These are phyloP conservation scores for Vigna nakashimae DNA, from an alignment of 306 rosid species.

Conservation along the genomic window DNA sequence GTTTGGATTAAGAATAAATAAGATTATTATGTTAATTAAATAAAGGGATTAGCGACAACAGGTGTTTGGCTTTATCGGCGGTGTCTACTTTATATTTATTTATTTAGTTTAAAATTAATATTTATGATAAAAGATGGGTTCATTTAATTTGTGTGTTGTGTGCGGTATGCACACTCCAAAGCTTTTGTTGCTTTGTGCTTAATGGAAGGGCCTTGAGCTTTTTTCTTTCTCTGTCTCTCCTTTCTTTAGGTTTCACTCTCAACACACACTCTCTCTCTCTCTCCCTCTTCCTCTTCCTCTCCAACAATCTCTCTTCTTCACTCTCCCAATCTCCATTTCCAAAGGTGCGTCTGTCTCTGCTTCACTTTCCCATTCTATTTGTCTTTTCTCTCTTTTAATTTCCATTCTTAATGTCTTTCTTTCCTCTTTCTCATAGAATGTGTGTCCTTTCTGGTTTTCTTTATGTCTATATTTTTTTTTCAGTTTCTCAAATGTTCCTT, in stretches of 20 bases:
- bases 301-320: constrained; percentile 44
- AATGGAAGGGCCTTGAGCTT: constrained; percentile 75
- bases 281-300: neutral
- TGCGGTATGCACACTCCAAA: constrained; percentile 51
- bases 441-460: neutral
- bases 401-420: constrained; percentile 9
- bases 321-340: constrained; percentile 45
- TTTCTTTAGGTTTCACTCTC: constrained; percentile 36
- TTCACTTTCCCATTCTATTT: neutral
- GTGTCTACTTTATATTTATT: neutral
- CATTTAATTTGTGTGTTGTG: constrained; percentile 45
- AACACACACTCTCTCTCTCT: neutral
- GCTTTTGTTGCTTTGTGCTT: constrained; percentile 80
- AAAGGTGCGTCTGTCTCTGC: constrained; percentile 44
- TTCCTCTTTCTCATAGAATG: constrained; percentile 12
- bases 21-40: neutral
- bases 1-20: no score
- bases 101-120: neutral
- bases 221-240: constrained; percentile 33
- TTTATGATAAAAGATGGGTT: neutral
- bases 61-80: constrained; percentile 47
- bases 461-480: neutral
- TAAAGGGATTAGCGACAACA: neutral
- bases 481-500: neutral
- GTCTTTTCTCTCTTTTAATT: neutral